Evolutionary conservation across 768 basidiomycete species (phyloP), one percentile per base, ranked within the genome.

Genomic region (Podaxis sp.): DNA sequence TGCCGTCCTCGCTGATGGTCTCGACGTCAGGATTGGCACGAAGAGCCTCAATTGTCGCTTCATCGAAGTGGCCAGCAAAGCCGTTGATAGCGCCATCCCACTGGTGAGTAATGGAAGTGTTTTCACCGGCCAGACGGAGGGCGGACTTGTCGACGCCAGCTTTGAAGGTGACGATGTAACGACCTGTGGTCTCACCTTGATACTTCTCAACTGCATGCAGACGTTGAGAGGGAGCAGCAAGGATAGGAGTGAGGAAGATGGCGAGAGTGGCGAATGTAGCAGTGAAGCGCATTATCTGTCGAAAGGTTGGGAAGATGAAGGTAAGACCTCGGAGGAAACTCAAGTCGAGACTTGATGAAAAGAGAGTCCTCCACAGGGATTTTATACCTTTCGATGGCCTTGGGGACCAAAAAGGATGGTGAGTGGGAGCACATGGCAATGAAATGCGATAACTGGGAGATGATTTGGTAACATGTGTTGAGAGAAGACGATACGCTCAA

Each of bases 1-100:
- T 59, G 22, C 72, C 70, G 52, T 75, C 74, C 41, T 72, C 71
- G n/a, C 64, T 4, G 15, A 72, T 66, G 46, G 19, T 64, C 40
- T 68, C 68, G 11, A 75, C 70, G 29, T 72, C 68, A 17, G 62
- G 55, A 17, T 67, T 65, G 12, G 66, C 64, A 0, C 68, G 68
- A 19, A 75, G 63, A 13, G 53, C 47, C 33, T 69, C 64, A 9
- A 74, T 53, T 0, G 66, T 55, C 17, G 65, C 66, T 15, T 57
- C 57, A 22, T 64, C 66, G 29, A 74, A 64, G 3, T 54, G 29
- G 46, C 64, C 64, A 41, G 64, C 61, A 27, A 67, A 52, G 4
- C 59, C 66, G 57, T 67, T 67, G 59, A 67, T 63, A 52, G 57
- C 24, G 17, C 15, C 19, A 13, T 61, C 64, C 24, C 55, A 67